Conservation (phyloP, 805 yeast species). For the Candida cerambycidarum region DNA sequence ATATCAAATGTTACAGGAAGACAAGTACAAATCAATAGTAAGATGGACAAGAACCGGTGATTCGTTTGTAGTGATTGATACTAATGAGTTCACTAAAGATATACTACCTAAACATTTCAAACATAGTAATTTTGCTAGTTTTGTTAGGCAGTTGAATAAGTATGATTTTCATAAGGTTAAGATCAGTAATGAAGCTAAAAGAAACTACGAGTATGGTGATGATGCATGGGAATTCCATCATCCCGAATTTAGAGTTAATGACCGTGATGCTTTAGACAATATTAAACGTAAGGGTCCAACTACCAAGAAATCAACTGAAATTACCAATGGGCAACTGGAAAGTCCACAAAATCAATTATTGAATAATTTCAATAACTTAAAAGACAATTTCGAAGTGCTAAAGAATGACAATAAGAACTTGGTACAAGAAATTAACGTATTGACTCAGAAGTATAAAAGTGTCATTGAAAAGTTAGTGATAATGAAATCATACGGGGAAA, state of each 20-base stretch:
- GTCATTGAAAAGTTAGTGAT: slow-evolving; percentile 61
- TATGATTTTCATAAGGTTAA: slow-evolving; percentile 97
- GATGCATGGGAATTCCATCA: slow-evolving; percentile 95
- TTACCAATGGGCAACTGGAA: background rate
- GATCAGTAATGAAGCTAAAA: slow-evolving; percentile 60
- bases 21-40: slow-evolving; percentile 71
- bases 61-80: slow-evolving; percentile 84
- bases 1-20: slow-evolving; percentile 82
- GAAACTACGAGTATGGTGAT: slow-evolving; percentile 58
- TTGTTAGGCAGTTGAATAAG: slow-evolving; percentile 93
- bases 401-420: slow-evolving; percentile 32
- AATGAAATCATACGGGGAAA: slow-evolving; percentile 56
- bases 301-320: slow-evolving; percentile 37
- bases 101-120: slow-evolving; percentile 92
- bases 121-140: slow-evolving; percentile 92
- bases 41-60: slow-evolving; percentile 87
- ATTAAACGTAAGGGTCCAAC: slow-evolving; percentile 81
- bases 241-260: slow-evolving; percentile 78
- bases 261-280: slow-evolving; percentile 76
- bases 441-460: slow-evolving; percentile 61
- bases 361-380: slow-evolving; percentile 18
- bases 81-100: slow-evolving; percentile 84
- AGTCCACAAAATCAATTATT: slow-evolving; percentile 7
- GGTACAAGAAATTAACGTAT: slow-evolving; percentile 34
- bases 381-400: slow-evolving; percentile 33